phyloP scores from a whole-genome alignment of 495 filamentous ascomycete genomes.

The Cercophora scortea region DNA sequence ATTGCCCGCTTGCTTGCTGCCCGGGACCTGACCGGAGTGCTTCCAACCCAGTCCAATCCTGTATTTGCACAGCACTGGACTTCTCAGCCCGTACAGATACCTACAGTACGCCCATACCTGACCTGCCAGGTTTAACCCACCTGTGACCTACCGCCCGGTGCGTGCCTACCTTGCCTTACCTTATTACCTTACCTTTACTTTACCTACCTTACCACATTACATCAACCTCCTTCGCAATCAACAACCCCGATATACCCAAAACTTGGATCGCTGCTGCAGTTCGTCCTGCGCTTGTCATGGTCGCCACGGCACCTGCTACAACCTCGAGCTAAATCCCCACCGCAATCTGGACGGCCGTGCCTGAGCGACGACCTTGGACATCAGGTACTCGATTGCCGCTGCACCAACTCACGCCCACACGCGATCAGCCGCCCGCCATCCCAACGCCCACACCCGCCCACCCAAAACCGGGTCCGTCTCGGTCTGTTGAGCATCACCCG shows the following conservation, averaged over 20 bases:
- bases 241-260: neutral
- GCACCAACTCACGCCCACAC: slow-evolving; percentile 26
- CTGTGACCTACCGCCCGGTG: no score
- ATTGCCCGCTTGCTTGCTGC: no score
- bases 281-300: slow-evolving; percentile 1
- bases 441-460: slow-evolving; percentile 6
- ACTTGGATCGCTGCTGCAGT: slow-evolving; percentile 6
- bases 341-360: neutral
- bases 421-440: slow-evolving; percentile 18
- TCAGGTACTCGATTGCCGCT: slow-evolving; percentile 17
- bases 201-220: slow-evolving; percentile 1
- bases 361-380: no score
- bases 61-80: no score
- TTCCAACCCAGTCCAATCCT: no score
- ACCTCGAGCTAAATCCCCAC: neutral
- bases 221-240: slow-evolving; percentile 5
- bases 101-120: no score
- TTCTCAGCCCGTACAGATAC: no score
- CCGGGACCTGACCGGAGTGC: no score
- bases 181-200: neutral
- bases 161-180: no score
- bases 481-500: slow-evolving; percentile 1
- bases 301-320: slow-evolving; percentile 1
- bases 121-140: no score
- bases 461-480: slow-evolving; percentile 9